Base-by-base conservation (phyloP, 441 rosid species). In the Pelargonium citronellum region DNA sequence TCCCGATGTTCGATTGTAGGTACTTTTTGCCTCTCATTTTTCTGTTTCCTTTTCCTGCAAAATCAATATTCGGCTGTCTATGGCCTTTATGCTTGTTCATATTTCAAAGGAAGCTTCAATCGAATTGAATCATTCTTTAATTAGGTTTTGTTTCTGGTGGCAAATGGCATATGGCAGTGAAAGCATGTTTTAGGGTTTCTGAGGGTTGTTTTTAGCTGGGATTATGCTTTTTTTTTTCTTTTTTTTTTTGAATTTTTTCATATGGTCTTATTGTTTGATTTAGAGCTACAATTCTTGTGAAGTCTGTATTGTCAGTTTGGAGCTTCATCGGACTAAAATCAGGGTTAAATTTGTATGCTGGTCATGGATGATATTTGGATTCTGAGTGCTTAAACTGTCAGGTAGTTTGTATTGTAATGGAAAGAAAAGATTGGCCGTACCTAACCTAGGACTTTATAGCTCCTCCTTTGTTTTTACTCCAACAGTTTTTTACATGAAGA, bases 1-100 rank as follows among this genome's bases (percentile, higher is more conserved):
- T 75, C 98, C 97, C 17, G 95, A 91, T 70, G 92, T 87, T 75
- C 80, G 98, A 88, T 77, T 94, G 98, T 91, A 83, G 86, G 95
- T 90, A 81, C 75, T 62, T 61, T 44, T 49, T 72, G 70, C 51
- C 41, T 55, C 63, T 49, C 13, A 10, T 10, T 12, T 72, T 16
- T 57, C 41, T 41, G 16, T 12, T 64, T 9, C 1, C 24, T 30
- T 70, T 7, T 15, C 20, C 58, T 17, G 6, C 0, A 51, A 51
- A 0, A 1, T 51, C 58, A 51, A 2, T 19, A 51, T 51, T 51
- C 39, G 5, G 0, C 39, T 3, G 5, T 34, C 41, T 37, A 37
- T 37, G 7, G 6, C 39, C 0, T 34, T 34, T 34, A 5, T 0
- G 41, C 41, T 37, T 0, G 1, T 37, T 37, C 8, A 5, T 0